Base-by-base conservation (phyloP, 2,329 filamentous ascomycete species). In the Whalleya microplaca region DNA sequence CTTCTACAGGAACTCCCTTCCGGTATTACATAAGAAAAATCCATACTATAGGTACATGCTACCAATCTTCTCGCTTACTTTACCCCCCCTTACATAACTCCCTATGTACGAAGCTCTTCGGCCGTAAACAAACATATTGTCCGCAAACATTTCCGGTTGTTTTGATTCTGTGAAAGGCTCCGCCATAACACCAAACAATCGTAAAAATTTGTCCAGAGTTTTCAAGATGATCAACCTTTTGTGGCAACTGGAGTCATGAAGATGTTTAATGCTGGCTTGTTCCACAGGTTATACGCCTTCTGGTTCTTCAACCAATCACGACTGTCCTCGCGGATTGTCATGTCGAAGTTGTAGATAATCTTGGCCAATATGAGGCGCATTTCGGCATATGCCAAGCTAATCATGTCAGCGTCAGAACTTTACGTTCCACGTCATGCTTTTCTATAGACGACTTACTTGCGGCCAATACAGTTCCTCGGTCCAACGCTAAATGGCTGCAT, bases 301-400 rank as follows among this genome's bases (percentile, higher is more conserved):
- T 57, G 55, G 2, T 3, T 21, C 19, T 27, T 29, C 1, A 53
- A 19, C 50, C 55, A 53, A 9, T 50, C 42, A 12, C 16, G 0
- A 41, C 21, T 16, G 42, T 43, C 3, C n/a, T n/a, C 7, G 46
- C 41, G 16, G 49, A 23, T 16, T 12, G 32, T 20, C 3, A 57
- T 27, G 46, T 78, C 73, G 49, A 73, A 78, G 2, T 64, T 58
- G 51, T 59, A 76, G 7, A 76, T 18, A 23, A 78, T 50, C 56
- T 74, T 76, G 1, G 74, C 71, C 10, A 78, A 45, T 10, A 73
- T 68, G 3, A 74, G 55, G 6, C 69, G 63, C 67, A 76, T 71
- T 59, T 78, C 75, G 6, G 75, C 65, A 37, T 72, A 72, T 0
- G 75, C 75, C 14, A 72, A 56, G 41, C 55, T 57, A 41, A 19